These are phyloP conservation scores for Cucurbita ficifolia DNA, from an alignment of 306 rosid genomes.

Conservation along the genomic window DNA sequence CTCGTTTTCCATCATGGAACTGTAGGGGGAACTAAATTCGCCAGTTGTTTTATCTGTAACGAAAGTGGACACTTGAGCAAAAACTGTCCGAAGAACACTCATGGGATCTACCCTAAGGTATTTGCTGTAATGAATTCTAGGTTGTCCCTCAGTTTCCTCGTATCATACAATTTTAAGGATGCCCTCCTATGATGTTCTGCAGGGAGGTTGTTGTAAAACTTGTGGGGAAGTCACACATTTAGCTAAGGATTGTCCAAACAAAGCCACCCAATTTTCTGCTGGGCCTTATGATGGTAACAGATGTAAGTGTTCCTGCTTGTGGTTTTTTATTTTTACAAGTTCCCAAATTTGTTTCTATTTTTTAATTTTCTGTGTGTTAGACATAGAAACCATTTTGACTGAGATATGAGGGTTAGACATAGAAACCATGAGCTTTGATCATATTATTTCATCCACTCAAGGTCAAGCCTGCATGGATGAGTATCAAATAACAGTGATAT, in stretches of 20 bases:
- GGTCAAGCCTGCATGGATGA: neutral
- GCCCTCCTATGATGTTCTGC: constrained; percentile 2
- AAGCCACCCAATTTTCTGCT: constrained; percentile 24
- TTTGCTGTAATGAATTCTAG: neutral
- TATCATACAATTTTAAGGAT: neutral
- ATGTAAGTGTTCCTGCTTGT: constrained; percentile 6
- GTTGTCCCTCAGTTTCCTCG: neutral
- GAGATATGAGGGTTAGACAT: neutral
- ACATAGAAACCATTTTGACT: neutral
- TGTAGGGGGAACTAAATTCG: constrained; percentile 87
- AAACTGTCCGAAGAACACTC: constrained; percentile 75
- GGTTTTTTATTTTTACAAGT: neutral
- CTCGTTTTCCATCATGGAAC: constrained; percentile 10
- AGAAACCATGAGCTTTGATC: neutral
- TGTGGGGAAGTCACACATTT: constrained; percentile 90
- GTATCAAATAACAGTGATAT: neutral
- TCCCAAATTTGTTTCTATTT: neutral
- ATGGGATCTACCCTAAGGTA: constrained; percentile 89
- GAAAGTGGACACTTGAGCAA: constrained; percentile 81
- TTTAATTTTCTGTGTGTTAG: neutral
- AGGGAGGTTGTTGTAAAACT: constrained; percentile 94
- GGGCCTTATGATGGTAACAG: constrained; percentile 10
- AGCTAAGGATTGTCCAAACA: constrained; percentile 83
- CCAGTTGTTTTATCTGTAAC: constrained; percentile 76
- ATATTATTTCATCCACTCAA: neutral